A percentile compares a stretch with the other conserved stretches of the same genome.
phyloP scores from a whole-genome alignment of 176 grass and related monocot species.

The Bonia amplexicaulis region DNA sequence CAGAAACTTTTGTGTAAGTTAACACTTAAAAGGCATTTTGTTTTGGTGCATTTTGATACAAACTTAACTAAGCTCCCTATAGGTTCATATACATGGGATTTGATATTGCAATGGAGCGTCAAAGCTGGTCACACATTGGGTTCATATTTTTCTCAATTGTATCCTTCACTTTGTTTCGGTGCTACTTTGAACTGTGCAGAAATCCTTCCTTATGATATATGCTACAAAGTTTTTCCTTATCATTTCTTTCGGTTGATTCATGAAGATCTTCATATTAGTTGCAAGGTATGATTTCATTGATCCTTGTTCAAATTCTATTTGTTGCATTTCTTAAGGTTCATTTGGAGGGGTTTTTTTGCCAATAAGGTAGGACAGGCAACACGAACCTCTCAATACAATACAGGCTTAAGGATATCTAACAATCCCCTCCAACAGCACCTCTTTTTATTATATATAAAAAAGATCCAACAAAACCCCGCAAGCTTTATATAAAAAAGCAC shows the following conservation, averaged over 20 bases:
- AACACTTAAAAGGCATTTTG: background rate
- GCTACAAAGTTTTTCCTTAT: constrained; percentile 41
- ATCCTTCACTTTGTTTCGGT: constrained; percentile 45
- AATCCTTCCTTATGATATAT: background rate
- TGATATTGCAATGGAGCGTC: constrained; percentile 81
- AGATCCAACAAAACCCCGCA: background rate
- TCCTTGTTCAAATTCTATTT: background rate
- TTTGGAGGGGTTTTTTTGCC: background rate
- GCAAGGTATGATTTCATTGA: constrained; percentile 58
- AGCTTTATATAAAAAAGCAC: background rate
- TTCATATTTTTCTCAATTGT: constrained; percentile 99
- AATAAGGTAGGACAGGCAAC: background rate
- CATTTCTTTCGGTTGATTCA: constrained; percentile 14
- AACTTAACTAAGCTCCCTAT: background rate
- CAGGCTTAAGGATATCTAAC: background rate
- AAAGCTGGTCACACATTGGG: constrained; percentile 91
- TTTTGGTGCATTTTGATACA: background rate
- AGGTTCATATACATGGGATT: constrained; percentile 99
- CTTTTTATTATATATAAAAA: no score
- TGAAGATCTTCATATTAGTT: constrained; percentile 77
- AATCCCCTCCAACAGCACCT: no score
- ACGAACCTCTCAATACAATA: background rate
- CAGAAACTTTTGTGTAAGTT: constrained; percentile 91
- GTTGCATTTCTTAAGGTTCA: background rate
- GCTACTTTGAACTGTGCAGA: no score